phyloP scores from a whole-genome alignment of 257 asterid species.

The Gardenia jasminoides region DNA sequence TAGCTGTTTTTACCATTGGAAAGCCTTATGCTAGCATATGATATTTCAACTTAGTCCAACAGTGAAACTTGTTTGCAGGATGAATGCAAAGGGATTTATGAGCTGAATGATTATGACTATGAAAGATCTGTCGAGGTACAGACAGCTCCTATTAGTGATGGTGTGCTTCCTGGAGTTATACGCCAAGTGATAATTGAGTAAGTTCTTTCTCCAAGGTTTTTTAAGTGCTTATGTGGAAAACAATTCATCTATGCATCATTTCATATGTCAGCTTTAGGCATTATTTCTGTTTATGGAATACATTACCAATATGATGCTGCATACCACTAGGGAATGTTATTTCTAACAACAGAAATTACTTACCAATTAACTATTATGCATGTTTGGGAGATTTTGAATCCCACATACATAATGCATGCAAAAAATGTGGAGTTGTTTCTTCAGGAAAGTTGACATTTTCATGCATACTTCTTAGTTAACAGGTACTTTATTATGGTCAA shows the following conservation, averaged over 20 bases:
- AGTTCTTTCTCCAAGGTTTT: conserved; percentile 17
- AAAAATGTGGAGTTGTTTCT: background rate
- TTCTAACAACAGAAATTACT: background rate
- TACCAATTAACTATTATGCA: background rate
- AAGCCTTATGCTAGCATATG: background rate
- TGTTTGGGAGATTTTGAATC: background rate
- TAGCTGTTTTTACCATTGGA: background rate
- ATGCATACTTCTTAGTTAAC: background rate
- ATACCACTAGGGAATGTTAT: background rate
- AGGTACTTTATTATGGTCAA: background rate
- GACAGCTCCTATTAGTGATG: conserved; percentile 73
- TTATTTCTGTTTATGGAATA: background rate
- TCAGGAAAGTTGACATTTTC: background rate
- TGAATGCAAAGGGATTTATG: conserved; percentile 26
- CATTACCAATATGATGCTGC: background rate
- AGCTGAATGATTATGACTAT: conserved; percentile 30
- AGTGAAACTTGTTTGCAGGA: conserved; percentile 41
- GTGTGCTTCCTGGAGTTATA: conserved; percentile 89
- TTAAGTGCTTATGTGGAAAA: background rate
- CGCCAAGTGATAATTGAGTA: conserved; percentile 83
- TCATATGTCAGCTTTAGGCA: background rate
- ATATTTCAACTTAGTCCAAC: background rate
- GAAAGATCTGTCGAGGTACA: conserved; percentile 54
- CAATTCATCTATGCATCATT: background rate
- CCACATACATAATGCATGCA: background rate